Conservation (phyloP, 495 filamentous ascomycete genomes). For the Lasiosphaeria miniovina region DNA sequence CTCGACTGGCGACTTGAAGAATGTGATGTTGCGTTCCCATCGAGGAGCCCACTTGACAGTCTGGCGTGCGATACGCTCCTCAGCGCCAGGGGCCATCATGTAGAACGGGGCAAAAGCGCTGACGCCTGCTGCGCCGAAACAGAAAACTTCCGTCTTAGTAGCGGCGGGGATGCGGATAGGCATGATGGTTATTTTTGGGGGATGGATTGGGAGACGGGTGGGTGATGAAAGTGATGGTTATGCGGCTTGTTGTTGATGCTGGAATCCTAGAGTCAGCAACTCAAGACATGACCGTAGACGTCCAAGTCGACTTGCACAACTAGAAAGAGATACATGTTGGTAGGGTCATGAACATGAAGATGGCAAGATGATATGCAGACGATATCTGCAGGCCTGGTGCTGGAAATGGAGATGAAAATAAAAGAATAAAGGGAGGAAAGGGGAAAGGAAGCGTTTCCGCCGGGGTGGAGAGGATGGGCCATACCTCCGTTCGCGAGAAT, state of each 20-base stretch:
- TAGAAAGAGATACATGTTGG: no score
- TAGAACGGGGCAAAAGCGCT: constrained; percentile 46
- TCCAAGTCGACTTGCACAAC: no score
- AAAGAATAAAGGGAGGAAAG: no score
- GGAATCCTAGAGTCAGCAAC: neutral
- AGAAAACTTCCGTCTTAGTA: constrained; percentile 37
- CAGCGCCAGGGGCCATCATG: constrained; percentile 45
- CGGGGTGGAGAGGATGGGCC: no score
- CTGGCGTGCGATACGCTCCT: constrained; percentile 41
- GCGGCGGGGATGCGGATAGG: constrained; percentile 46
- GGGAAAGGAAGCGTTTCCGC: no score
- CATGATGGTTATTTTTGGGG: constrained; percentile 34
- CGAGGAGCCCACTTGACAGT: constrained; percentile 47
- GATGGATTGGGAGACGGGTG: neutral
- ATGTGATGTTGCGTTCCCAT: constrained; percentile 50
- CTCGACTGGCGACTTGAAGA: constrained; percentile 42
- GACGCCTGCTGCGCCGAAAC: constrained; percentile 43
- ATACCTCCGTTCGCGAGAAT: neutral
- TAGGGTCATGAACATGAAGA: no score
- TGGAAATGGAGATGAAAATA: no score
- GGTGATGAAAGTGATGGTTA: constrained; percentile 4
- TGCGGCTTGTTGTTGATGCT: constrained; percentile 2
- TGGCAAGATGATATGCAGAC: no score
- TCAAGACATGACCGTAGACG: no score
- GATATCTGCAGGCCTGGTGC: no score